Percentiles rank a stretch among this genome's conserved stretches.
These are phyloP conservation scores for Canavalia gladiata DNA, from an alignment of 306 rosid genomes.

Conservation along the genomic window DNA sequence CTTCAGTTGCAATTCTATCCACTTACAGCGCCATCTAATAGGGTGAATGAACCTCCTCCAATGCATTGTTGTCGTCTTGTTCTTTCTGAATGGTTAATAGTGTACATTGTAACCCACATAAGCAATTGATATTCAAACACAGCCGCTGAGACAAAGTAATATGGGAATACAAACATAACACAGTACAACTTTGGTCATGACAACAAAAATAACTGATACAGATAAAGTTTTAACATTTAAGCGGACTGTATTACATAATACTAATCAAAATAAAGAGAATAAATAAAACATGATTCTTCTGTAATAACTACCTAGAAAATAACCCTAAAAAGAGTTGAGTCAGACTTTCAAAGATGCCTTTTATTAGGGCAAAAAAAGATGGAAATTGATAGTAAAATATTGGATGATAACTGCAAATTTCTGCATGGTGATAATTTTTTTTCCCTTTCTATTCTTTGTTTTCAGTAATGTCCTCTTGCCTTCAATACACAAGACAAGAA, in stretches of 20 bases:
- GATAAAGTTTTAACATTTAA: background rate
- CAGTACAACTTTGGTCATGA: slow-evolving; percentile 17
- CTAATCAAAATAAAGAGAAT: background rate
- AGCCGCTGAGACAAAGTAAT: slow-evolving; percentile 10
- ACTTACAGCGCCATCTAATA: slow-evolving; percentile 83
- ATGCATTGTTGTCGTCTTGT: slow-evolving; percentile 64
- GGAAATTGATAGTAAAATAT: background rate
- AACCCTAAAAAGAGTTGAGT: background rate
- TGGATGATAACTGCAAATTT: background rate
- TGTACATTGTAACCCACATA: slow-evolving; percentile 21
- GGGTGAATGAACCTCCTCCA: slow-evolving; percentile 84
- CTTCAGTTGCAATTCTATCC: slow-evolving; percentile 79
- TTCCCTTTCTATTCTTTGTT: background rate
- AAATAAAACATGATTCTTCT: background rate
- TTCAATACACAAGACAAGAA: slow-evolving; percentile 25
- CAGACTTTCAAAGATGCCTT: background rate
- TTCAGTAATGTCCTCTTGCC: slow-evolving; percentile 5
- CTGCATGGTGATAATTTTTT: background rate
- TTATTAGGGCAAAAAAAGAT: slow-evolving; percentile 6
- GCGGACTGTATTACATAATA: background rate
- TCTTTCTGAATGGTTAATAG: slow-evolving; percentile 67
- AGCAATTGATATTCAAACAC: slow-evolving; percentile 31
- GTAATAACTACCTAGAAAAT: background rate
- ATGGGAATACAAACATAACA: background rate
- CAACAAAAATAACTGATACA: slow-evolving; percentile 21